Evolutionary conservation across 768 basidiomycete species (phyloP).

Genomic region (Cantharellus cinnabarinus): DNA sequence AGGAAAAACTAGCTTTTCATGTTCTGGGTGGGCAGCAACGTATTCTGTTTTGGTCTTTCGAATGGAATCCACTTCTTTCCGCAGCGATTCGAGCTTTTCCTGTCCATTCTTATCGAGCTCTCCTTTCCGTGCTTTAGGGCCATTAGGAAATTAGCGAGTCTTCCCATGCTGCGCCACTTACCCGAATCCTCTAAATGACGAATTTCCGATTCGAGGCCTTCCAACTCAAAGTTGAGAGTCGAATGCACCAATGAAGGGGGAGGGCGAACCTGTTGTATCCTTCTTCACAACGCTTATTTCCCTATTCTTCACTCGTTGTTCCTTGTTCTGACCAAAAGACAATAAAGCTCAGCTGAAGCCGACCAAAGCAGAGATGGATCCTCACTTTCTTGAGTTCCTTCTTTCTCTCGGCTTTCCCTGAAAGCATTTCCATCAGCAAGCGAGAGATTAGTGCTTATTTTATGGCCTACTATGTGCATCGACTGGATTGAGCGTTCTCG

Average conservation of each 20-base stretch:
- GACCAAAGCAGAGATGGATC: constrained; percentile 1
- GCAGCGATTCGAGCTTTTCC: constrained; percentile 47
- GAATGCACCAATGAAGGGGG: neutral
- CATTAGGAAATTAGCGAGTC: neutral
- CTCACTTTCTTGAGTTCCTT: constrained; percentile 87
- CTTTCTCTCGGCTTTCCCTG: constrained; percentile 82
- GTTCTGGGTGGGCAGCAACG: constrained; percentile 83
- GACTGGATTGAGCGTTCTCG: constrained; percentile 74
- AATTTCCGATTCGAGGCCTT: constrained; percentile 72
- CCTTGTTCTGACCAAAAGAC: constrained; percentile 18
- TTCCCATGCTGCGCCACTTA: constrained; percentile 1
- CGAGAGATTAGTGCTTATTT: neutral
- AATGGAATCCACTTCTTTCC: constrained; percentile 58
- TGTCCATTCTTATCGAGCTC: constrained; percentile 27
- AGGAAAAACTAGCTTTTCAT: constrained; percentile 60
- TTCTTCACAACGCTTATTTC: constrained; percentile 90
- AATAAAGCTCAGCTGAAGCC: constrained; percentile 16
- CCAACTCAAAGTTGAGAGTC: neutral
- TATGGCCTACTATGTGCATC: constrained; percentile 53
- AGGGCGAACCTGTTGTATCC: constrained; percentile 53
- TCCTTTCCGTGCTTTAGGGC: constrained; percentile 6
- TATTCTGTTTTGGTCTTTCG: constrained; percentile 81
- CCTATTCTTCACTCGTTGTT: constrained; percentile 33
- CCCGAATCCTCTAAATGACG: constrained; percentile 13
- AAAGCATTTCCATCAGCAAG: neutral